Base-by-base conservation (phyloP, 768 basidiomycete species). In the Boletus sp. region DNA sequence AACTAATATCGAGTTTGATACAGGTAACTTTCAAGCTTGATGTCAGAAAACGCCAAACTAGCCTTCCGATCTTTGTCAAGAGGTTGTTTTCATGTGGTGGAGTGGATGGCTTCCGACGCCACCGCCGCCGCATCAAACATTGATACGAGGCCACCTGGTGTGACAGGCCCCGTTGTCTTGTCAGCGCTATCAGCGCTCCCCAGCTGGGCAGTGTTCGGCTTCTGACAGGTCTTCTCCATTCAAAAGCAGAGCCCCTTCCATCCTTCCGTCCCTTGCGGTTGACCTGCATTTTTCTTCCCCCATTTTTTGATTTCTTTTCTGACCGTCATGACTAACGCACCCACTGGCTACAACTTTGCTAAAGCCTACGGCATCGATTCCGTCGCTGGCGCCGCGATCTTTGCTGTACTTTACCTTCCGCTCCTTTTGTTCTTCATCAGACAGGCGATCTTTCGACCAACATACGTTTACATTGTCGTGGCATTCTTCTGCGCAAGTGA, bases 371-470 rank as follows among this genome's bases (percentile, higher is more conserved):
- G 68, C 50, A 74, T 72, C 32, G 54, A 72, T 50, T 71, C 67
- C 56, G 60, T 71, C 59, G 68, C 67, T 53, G 67, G 63, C 59
- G 68, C 72, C 39, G 66, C 71, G 54, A 58, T 72, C 50, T 72
- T 73, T 64, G 66, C 72, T 17, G 15, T 67, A n/a, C 53, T 67
- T 17, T 72, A 74, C 52, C 46, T 52, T 18, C 71, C 71, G 7
- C 47, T 74, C 53, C 30, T 72, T 12, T 36, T 62, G 9, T 50
- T 65, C 39, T 70, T 64, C 59, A 40, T 70, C 45, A 50, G 15
- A 24, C 62, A 59, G 37, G 52, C 68, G 1, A 45, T 71, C 39
- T 46, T 47, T 42, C 61, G 64, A 12, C 65, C 67, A 10, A 70
- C 69, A 20, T 72, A 64, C 32, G 67, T 73, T 15, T 67, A 64